phyloP scores from a whole-genome alignment of 768 basidiomycete genomes.

The Fomitopsis pulvina region DNA sequence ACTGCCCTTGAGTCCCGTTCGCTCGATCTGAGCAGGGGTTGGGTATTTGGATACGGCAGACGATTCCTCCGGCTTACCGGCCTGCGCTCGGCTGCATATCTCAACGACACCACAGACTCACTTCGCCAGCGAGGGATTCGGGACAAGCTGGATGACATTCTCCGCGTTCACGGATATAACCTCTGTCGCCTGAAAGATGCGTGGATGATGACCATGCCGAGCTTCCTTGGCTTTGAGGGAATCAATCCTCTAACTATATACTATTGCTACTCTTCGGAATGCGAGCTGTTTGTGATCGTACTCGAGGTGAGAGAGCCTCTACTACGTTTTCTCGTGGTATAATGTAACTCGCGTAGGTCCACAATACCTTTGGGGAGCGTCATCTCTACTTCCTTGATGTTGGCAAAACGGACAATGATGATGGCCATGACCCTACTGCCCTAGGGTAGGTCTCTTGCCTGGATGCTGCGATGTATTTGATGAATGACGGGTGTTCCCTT shows the following conservation, averaged over 20 bases:
- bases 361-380: slow-evolving; percentile 70
- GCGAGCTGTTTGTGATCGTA: slow-evolving; percentile 35
- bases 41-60: slow-evolving; percentile 51
- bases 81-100: slow-evolving; percentile 32
- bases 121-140: slow-evolving; percentile 23
- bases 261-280: slow-evolving; percentile 44
- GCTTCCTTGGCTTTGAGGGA: slow-evolving; percentile 56
- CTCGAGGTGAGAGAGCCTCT: slow-evolving; percentile 42
- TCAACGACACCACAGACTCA: slow-evolving; percentile 1
- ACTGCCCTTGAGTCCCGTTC: slow-evolving; percentile 39
- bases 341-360: slow-evolving; percentile 34
- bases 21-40: slow-evolving; percentile 42
- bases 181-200: slow-evolving; percentile 35
- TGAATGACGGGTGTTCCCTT: neutral
- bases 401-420: slow-evolving; percentile 29
- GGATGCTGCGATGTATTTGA: neutral
- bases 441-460: slow-evolving; percentile 22
- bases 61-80: slow-evolving; percentile 38
- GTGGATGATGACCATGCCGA: slow-evolving; percentile 76
- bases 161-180: slow-evolving; percentile 18
- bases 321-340: neutral
- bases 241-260: slow-evolving; percentile 70
- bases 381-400: slow-evolving; percentile 52
- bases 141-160: slow-evolving; percentile 33
- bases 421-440: slow-evolving; percentile 26